Evolutionary conservation across 768 basidiomycete genomes (phyloP).

Genomic region (Lactarius pseudohatsudake): DNA sequence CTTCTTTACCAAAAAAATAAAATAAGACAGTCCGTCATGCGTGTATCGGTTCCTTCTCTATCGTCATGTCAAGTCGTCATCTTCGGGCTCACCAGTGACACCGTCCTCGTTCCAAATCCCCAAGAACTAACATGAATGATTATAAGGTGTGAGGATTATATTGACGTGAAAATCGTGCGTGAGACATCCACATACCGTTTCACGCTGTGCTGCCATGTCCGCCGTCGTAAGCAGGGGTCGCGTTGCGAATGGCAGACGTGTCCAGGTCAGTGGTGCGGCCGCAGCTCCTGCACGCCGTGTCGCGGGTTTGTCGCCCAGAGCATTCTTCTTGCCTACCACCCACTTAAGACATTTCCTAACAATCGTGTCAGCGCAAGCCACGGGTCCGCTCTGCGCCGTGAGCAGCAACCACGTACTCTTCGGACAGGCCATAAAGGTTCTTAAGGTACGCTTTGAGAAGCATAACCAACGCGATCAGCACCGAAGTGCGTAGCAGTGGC

Average conservation of each 20-base stretch:
- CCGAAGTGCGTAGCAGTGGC: conserved; percentile 59
- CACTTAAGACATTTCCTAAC: conserved; percentile 90
- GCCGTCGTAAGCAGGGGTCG: conserved; percentile 57
- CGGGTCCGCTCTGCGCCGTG: background rate
- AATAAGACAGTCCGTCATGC: conserved; percentile 1
- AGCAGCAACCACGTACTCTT: conserved; percentile 69
- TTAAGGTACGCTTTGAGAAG: conserved; percentile 87
- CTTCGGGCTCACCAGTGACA: conserved; percentile 58
- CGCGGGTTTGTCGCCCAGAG: conserved; percentile 81
- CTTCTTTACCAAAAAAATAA: background rate
- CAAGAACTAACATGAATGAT: conserved; percentile 52
- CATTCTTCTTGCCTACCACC: conserved; percentile 83
- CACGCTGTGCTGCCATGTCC: conserved; percentile 62
- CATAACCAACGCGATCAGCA: conserved; percentile 83
- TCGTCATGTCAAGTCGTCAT: conserved; percentile 31
- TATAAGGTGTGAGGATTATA: background rate
- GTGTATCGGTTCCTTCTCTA: background rate
- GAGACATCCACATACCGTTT: conserved; percentile 46
- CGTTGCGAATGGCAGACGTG: conserved; percentile 67
- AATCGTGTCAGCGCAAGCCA: conserved; percentile 9
- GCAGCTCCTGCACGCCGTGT: conserved; percentile 57
- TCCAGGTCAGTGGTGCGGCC: conserved; percentile 67
- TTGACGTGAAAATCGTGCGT: background rate
- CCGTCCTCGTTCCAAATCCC: conserved; percentile 84
- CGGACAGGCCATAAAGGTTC: conserved; percentile 75